Conservation (phyloP, 2,329 filamentous ascomycete genomes). For the Alternaria triticimaculans region DNA sequence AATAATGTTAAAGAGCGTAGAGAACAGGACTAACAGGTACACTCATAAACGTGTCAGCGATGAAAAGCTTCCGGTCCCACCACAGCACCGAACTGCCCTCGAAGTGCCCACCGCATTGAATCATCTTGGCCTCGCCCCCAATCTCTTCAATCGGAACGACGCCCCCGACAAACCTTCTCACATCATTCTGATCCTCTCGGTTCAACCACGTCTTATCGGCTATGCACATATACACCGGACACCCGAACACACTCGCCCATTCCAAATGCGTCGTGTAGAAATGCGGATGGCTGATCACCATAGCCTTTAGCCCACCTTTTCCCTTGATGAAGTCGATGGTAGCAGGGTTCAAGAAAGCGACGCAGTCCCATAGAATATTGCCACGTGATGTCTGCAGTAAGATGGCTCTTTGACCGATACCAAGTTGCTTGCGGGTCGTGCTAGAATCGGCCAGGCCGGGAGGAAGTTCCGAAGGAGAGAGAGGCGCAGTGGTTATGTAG, state of each 20-base stretch:
- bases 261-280: constrained; percentile 79
- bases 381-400: constrained; percentile 69
- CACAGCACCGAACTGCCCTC: constrained; percentile 74
- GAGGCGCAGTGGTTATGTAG: constrained; percentile 53
- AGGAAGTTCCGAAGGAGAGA: constrained; percentile 26
- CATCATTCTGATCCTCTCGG: constrained; percentile 52
- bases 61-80: constrained; percentile 64
- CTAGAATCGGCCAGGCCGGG: constrained; percentile 47
- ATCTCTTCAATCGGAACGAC: constrained; percentile 54
- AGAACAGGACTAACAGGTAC: constrained; percentile 60
- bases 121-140: constrained; percentile 55
- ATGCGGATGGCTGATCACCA: constrained; percentile 80
- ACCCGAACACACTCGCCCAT: constrained; percentile 73
- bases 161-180: constrained; percentile 54
- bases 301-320: constrained; percentile 72
- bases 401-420: constrained; percentile 77
- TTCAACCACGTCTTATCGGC: constrained; percentile 73
- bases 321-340: constrained; percentile 66
- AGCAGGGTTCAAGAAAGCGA: constrained; percentile 71
- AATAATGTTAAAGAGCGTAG: background rate
- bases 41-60: constrained; percentile 79
- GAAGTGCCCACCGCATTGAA: constrained; percentile 82
- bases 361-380: constrained; percentile 81
- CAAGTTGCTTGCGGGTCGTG: constrained; percentile 58
- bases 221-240: constrained; percentile 70